Percentiles rank a stretch among this genome's conserved stretches.
phyloP scores from a whole-genome alignment of 2,329 filamentous ascomycete genomes.

The Beauveria asiatica region DNA sequence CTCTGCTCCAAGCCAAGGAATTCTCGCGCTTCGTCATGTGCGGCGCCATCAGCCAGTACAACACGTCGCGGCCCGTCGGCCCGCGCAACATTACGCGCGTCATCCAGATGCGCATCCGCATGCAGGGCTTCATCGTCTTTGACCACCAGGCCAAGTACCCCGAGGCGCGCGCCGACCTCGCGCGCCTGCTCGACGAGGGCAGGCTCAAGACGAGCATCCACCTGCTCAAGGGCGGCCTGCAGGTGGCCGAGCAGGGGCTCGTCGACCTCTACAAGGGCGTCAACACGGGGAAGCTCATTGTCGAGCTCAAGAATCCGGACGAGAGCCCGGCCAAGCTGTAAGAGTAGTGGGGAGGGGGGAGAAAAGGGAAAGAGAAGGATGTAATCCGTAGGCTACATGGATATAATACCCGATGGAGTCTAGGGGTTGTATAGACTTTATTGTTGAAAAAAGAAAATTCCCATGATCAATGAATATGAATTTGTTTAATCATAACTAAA shows the following conservation, averaged over 20 bases:
- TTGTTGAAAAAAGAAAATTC: not conserved
- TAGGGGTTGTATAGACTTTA: not conserved
- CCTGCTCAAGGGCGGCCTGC: constrained; percentile 59
- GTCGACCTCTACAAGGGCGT: constrained; percentile 57
- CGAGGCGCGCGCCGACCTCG: constrained; percentile 52
- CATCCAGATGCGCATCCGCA: constrained; percentile 47
- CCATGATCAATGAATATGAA: not conserved
- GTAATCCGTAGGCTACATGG: not conserved
- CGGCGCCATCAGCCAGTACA: constrained; percentile 64
- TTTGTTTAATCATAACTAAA: no score
- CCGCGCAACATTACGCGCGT: constrained; percentile 48
- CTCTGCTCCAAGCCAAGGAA: constrained; percentile 52
- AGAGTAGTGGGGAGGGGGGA: not conserved
- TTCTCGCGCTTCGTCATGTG: constrained; percentile 65
- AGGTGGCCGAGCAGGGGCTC: constrained; percentile 54
- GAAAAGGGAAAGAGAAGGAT: not conserved
- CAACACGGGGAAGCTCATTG: constrained; percentile 56
- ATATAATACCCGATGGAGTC: not conserved
- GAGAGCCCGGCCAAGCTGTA: constrained; percentile 24
- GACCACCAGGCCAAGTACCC: constrained; percentile 55
- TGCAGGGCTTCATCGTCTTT: constrained; percentile 68
- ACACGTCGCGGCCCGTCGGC: constrained; percentile 45
- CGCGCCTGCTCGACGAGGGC: constrained; percentile 60
- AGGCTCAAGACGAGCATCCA: constrained; percentile 67
- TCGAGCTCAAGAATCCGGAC: constrained; percentile 23